These are phyloP conservation scores for Coprinopsis cinerea DNA, from an alignment of 768 basidiomycete genomes.

Conservation along the genomic window DNA sequence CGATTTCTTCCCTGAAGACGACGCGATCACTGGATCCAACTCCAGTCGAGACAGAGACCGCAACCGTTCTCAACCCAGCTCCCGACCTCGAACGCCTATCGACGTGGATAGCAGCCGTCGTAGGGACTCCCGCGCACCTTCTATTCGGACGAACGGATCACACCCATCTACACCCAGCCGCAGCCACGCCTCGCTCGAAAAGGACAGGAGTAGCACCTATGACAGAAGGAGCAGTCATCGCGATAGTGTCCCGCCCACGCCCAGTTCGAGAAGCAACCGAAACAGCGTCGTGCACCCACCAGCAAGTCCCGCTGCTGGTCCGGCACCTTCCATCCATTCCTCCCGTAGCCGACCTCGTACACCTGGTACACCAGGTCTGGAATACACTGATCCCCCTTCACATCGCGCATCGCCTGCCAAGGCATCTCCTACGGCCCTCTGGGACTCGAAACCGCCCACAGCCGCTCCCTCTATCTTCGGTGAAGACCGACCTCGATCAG, in stretches of 20 bases:
- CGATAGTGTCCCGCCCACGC: neutral
- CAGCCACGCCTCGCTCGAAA: slow-evolving; percentile 16
- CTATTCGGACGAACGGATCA: slow-evolving; percentile 12
- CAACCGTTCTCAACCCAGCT: slow-evolving; percentile 39
- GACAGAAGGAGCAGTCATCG: neutral
- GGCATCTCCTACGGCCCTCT: neutral
- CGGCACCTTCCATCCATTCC: neutral
- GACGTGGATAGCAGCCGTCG: slow-evolving; percentile 20
- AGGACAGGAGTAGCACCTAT: neutral
- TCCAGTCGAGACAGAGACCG: slow-evolving; percentile 17
- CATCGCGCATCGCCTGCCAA: neutral
- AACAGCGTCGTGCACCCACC: neutral
- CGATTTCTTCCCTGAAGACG: slow-evolving; percentile 62
- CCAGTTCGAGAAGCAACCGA: neutral
- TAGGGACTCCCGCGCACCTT: slow-evolving; percentile 23
- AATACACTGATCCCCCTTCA: slow-evolving; percentile 4
- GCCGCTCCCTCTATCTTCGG: neutral
- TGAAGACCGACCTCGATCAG: neutral
- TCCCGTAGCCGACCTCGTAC: slow-evolving; percentile 1
- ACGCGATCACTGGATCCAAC: slow-evolving; percentile 23
- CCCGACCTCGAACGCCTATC: slow-evolving; percentile 47
- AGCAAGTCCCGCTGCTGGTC: neutral
- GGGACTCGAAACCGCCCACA: neutral
- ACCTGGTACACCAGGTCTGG: neutral
- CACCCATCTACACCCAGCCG: slow-evolving; percentile 11